Conservation (phyloP, 163 green algal genomes). For the Scenedesmus sp. region DNA sequence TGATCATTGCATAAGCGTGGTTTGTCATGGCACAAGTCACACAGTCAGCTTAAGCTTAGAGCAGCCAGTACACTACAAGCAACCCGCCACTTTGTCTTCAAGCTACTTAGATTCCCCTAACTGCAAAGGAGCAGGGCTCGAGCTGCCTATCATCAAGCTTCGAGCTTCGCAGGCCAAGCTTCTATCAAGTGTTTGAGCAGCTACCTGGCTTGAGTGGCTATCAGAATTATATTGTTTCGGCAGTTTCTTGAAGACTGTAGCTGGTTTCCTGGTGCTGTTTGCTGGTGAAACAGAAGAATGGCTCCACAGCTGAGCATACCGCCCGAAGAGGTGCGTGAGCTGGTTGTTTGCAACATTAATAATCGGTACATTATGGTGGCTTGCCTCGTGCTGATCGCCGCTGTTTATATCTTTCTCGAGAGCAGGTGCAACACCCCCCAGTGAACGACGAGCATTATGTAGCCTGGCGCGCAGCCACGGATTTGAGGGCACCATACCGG, state of each 20-base stretch:
- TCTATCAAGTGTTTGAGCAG: neutral
- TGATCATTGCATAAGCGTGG: neutral
- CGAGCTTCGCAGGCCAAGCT: neutral
- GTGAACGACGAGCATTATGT: slow-evolving; percentile 30
- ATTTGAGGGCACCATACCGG: slow-evolving; percentile 49
- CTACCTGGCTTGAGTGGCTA: neutral
- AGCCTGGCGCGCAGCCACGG: slow-evolving; percentile 44
- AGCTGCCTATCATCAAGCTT: neutral
- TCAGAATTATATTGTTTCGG: neutral
- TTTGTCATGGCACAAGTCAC: slow-evolving; percentile 4
- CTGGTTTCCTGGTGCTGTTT: neutral
- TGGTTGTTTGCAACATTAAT: neutral
- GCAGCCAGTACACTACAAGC: neutral
- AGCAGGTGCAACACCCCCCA: slow-evolving; percentile 19
- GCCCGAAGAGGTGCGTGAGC: slow-evolving; percentile 10
- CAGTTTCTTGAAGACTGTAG: neutral
- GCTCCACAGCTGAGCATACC: neutral
- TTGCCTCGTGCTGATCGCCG: neutral
- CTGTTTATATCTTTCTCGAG: neutral
- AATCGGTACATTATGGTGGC: neutral
- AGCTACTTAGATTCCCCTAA: neutral
- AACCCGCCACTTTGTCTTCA: neutral
- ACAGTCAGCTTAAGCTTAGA: neutral
- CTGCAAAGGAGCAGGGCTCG: neutral
- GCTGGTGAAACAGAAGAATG: neutral